Conservation (phyloP, 345 rosid genomes). For the Corymbia maculata region DNA sequence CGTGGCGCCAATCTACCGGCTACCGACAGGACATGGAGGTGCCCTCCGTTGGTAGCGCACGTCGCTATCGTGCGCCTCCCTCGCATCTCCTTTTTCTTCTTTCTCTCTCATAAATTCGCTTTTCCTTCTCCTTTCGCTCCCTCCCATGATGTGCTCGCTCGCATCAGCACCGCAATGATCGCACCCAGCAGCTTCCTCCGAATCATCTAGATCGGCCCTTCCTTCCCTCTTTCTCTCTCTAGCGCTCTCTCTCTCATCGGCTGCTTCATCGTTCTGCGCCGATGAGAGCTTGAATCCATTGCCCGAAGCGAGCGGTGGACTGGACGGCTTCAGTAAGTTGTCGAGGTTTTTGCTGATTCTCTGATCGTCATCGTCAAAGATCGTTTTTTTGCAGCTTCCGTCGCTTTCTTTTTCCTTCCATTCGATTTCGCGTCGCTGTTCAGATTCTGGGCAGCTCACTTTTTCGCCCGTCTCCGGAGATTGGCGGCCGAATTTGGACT, state of each 20-base stretch:
- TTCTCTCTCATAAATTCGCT: background rate
- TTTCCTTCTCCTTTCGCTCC: background rate
- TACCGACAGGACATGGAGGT: background rate
- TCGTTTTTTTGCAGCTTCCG: background rate
- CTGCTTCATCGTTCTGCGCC: background rate
- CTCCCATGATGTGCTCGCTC: background rate
- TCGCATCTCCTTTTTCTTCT: background rate
- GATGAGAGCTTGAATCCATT: background rate
- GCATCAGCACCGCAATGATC: background rate
- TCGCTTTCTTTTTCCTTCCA: background rate
- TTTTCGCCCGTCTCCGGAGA: background rate
- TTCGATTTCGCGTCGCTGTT: background rate
- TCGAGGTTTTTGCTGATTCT: background rate
- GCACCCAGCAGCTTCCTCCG: background rate
- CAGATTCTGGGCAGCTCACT: background rate
- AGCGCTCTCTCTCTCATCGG: background rate
- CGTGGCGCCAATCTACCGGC: background rate
- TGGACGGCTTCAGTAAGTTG: background rate
- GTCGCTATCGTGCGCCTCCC: background rate
- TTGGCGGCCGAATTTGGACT: background rate
- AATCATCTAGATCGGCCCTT: background rate
- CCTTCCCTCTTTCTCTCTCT: background rate
- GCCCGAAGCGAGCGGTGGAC: background rate
- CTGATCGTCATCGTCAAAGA: background rate
- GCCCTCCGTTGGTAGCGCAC: background rate